Conservation (phyloP, 495 filamentous ascomycete genomes). For the Penicillium dipodomyicola region DNA sequence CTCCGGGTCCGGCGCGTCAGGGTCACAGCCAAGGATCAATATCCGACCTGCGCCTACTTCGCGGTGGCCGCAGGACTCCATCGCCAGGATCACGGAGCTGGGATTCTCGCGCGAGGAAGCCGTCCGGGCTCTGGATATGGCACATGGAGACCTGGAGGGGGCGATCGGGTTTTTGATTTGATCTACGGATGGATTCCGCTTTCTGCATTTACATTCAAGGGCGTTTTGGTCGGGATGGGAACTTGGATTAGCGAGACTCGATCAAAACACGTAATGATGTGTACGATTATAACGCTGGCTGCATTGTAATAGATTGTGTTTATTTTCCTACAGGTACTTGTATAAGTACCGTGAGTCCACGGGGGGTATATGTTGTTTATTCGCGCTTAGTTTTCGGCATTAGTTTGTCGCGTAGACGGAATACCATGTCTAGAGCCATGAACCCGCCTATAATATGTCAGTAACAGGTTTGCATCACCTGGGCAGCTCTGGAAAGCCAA, state of each 20-base stretch:
- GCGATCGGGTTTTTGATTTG: slow-evolving; percentile 80
- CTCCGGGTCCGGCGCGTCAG: slow-evolving; percentile 24
- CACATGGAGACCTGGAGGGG: slow-evolving; percentile 79
- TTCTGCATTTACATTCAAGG: slow-evolving; percentile 17
- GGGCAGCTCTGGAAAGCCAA: background rate
- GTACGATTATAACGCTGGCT: slow-evolving; percentile 21
- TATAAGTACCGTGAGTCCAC: background rate
- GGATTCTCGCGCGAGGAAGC: slow-evolving; percentile 78
- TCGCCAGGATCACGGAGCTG: slow-evolving; percentile 69
- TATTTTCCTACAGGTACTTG: background rate
- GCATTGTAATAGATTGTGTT: slow-evolving; percentile 8
- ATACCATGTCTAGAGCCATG: slow-evolving; percentile 57
- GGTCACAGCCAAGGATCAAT: slow-evolving; percentile 26
- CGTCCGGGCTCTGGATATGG: slow-evolving; percentile 74
- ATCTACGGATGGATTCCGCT: slow-evolving; percentile 41
- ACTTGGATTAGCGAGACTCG: slow-evolving; percentile 27
- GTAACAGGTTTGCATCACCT: background rate
- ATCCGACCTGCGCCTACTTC: slow-evolving; percentile 36
- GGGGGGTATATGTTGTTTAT: slow-evolving; percentile 12
- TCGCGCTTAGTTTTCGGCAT: slow-evolving; percentile 37
- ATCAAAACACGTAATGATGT: slow-evolving; percentile 21
- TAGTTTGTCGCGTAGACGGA: slow-evolving; percentile 38
- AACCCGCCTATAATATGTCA: slow-evolving; percentile 41
- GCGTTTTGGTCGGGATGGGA: slow-evolving; percentile 16
- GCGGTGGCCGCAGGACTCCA: slow-evolving; percentile 42